Evolutionary conservation across 1,284 basidiomycete species (phyloP).

Genomic region (Cutaneotrichosporon cavernicola): DNA sequence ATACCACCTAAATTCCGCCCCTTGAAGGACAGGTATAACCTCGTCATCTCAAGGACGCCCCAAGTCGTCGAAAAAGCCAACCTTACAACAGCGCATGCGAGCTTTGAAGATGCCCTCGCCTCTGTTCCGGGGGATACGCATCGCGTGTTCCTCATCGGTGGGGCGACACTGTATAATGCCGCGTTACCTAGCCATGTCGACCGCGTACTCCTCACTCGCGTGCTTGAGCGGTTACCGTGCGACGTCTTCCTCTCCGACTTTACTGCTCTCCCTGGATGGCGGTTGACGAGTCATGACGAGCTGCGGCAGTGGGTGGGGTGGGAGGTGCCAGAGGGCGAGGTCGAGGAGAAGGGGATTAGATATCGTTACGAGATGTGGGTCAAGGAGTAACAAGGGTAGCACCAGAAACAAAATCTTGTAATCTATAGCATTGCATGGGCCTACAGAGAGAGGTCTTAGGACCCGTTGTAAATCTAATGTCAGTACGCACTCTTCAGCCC

Average conservation of each 20-base stretch:
- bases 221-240: slow-evolving; percentile 68
- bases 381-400: slow-evolving; percentile 36
- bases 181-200: slow-evolving; percentile 64
- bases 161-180: slow-evolving; percentile 77
- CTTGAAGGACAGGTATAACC: slow-evolving; percentile 71
- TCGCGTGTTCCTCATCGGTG: slow-evolving; percentile 79
- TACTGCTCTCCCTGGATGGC: slow-evolving; percentile 59
- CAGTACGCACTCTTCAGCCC: background rate
- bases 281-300: slow-evolving; percentile 60
- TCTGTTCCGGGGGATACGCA: slow-evolving; percentile 20
- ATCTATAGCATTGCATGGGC: slow-evolving; percentile 19
- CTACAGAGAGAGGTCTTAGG: slow-evolving; percentile 6
- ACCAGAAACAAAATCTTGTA: background rate
- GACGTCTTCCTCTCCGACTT: slow-evolving; percentile 85
- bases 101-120: slow-evolving; percentile 41
- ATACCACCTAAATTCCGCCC: slow-evolving; percentile 89
- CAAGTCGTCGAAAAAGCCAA: slow-evolving; percentile 66
- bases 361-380: slow-evolving; percentile 95
- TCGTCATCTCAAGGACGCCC: slow-evolving; percentile 67
- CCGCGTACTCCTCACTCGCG: slow-evolving; percentile 81
- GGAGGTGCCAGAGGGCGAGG: slow-evolving; percentile 69
- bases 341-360: slow-evolving; percentile 74
- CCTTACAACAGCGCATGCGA: slow-evolving; percentile 35
- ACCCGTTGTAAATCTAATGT: slow-evolving; percentile 34
- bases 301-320: slow-evolving; percentile 74